Evolutionary conservation across 169 alveolate genomes (phyloP).

Genomic region (Perkinsus olseni): DNA sequence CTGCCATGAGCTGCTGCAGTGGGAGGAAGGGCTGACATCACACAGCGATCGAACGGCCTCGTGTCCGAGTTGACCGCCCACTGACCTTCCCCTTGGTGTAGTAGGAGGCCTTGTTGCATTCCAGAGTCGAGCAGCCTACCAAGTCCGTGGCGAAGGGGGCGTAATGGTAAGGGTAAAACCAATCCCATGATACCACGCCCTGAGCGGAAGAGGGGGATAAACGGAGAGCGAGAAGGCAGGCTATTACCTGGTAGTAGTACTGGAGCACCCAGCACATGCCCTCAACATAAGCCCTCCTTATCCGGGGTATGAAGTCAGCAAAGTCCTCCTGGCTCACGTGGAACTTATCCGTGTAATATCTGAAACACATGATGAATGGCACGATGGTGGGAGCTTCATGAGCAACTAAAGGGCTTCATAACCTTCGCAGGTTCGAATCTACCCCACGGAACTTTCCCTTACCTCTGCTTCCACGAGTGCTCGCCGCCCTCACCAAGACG

Average conservation of each 20-base stretch:
- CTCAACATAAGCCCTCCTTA: slow-evolving; percentile 70
- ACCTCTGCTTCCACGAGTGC: slow-evolving; percentile 12
- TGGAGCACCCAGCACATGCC: slow-evolving; percentile 92
- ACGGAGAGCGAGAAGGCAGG: slow-evolving; percentile 46
- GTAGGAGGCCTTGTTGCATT: slow-evolving; percentile 16
- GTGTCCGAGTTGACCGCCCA: too few species aligned
- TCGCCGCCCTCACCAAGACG: slow-evolving; percentile 44
- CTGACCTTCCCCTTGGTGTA: neutral
- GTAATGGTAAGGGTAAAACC: slow-evolving; percentile 98
- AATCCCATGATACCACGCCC: slow-evolving; percentile 94
- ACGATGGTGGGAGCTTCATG: too few species aligned
- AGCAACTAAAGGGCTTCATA: slow-evolving; percentile 10
- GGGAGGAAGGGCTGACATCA: slow-evolving; percentile 91
- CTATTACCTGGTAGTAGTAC: slow-evolving; percentile 53
- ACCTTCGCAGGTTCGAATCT: neutral
- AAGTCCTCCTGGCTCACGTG: slow-evolving; percentile 54
- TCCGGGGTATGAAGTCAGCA: slow-evolving; percentile 38
- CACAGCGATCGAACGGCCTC: too few species aligned
- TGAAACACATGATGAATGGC: neutral
- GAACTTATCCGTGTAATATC: slow-evolving; percentile 44
- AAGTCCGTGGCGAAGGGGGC: slow-evolving; percentile 95
- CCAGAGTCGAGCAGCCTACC: slow-evolving; percentile 36
- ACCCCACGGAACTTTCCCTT: neutral
- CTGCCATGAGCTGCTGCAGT: slow-evolving; percentile 89
- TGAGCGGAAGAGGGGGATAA: slow-evolving; percentile 11